Conservation (phyloP, 75 land plant species). For the Sequoia sempervirens region DNA sequence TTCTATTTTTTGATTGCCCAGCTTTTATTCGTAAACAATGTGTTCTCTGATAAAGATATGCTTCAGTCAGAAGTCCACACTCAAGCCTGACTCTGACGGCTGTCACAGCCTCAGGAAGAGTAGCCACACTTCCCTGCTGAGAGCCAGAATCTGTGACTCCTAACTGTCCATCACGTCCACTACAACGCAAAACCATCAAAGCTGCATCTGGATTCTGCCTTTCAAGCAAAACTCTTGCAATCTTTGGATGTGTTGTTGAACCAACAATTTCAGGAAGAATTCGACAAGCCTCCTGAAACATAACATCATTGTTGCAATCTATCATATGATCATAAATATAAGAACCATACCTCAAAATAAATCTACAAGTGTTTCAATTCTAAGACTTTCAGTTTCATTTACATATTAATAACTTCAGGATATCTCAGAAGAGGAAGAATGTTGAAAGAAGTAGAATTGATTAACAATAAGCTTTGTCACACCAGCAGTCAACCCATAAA, state of each 20-base stretch:
- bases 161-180: slow-evolving; percentile 52
- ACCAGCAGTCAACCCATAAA: background rate
- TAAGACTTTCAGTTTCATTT: background rate
- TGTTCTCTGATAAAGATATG: slow-evolving; percentile 78
- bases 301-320: slow-evolving; percentile 5
- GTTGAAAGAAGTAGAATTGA: background rate
- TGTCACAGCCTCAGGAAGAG: slow-evolving; percentile 81
- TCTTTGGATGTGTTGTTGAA: slow-evolving; percentile 72
- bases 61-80: slow-evolving; percentile 90
- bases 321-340: background rate
- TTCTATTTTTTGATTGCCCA: slow-evolving; percentile 14
- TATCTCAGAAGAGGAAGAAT: background rate
- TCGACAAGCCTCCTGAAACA: slow-evolving; percentile 64
- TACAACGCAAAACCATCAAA: slow-evolving; percentile 69
- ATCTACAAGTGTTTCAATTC: background rate
- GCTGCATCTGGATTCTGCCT: slow-evolving; percentile 73
- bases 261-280: slow-evolving; percentile 84
- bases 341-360: background rate
- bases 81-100: slow-evolving; percentile 84
- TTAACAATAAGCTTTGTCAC: background rate
- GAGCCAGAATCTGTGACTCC: slow-evolving; percentile 2
- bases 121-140: slow-evolving; percentile 21
- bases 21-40: slow-evolving; percentile 47
- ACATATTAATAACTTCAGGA: background rate
- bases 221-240: slow-evolving; percentile 78